Conservation (phyloP, 257 asterid species). For the Solanum lycopersicoides region DNA sequence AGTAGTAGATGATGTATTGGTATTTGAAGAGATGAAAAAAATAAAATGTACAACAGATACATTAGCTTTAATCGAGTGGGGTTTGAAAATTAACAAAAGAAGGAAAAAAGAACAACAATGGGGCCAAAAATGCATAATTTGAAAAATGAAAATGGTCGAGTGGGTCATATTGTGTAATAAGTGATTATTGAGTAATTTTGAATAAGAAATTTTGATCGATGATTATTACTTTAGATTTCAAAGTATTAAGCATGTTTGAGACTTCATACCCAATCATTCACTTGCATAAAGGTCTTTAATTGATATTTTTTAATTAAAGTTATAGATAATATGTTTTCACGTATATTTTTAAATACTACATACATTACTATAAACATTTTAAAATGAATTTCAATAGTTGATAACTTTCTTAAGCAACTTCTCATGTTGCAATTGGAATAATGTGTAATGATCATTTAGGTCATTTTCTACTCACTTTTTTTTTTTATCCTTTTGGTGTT, state of each 20-base stretch:
- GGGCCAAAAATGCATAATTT: not conserved
- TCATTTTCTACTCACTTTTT: not conserved
- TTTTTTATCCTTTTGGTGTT: not conserved
- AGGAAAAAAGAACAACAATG: not conserved
- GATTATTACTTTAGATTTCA: not conserved
- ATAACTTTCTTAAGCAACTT: not conserved
- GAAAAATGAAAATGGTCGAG: not conserved
- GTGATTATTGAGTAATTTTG: not conserved
- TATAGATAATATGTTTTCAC: not conserved
- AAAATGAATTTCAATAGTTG: no score
- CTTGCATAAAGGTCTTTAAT: not conserved
- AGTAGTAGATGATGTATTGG: constrained; percentile 58
- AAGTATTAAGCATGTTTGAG: not conserved
- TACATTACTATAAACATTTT: not conserved
- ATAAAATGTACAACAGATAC: constrained; percentile 44
- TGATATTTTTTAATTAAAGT: not conserved
- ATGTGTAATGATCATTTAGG: not conserved
- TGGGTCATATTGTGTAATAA: not conserved
- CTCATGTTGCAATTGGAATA: not conserved
- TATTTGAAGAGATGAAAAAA: constrained; percentile 66
- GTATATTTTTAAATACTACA: not conserved
- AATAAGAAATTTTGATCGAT: no score
- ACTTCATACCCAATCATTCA: not conserved
- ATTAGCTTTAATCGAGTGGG: constrained; percentile 52
- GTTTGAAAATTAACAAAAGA: constrained; percentile 35